Base-by-base conservation (phyloP, 2,329 filamentous ascomycete species). In the Hymenoscyphus linearis region DNA sequence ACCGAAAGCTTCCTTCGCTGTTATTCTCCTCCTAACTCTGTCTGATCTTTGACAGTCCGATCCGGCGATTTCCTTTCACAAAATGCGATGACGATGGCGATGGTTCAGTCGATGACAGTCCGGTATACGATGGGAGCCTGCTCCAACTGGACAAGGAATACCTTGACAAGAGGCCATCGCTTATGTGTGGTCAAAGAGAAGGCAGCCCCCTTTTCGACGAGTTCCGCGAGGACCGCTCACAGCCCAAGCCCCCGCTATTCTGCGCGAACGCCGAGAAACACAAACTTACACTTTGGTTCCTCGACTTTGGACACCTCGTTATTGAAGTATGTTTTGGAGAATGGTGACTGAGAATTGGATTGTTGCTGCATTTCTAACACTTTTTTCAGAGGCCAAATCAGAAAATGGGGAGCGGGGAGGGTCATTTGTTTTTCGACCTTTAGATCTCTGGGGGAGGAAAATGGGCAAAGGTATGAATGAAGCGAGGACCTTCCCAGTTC, bases 1-100 rank as follows among this genome's bases (percentile, higher is more conserved):
- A n/a, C n/a, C n/a, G n/a, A n/a, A n/a, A n/a, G n/a, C n/a, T 50
- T 35, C 14, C n/a, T 18, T 18, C 18, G 22, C 34, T 22, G 22
- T 26, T 27, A n/a, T 4, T 10, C 18, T 56, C n/a, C 4, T n/a
- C n/a, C 35, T 2, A 53, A 18, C 13, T 53, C 50, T 4, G 31
- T 9, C 31, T 37, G 35, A 36, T 25, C 6, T 25, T 26, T 34
- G 27, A 55, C 54, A 27, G 35, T 18, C 55, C 3, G 26, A 18
- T 44, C n/a, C 13, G 12, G 14, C 14, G 13, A 16, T 16, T 37
- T n/a, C 16, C 40, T 12, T 22, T 50, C 10, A 18, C 44, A 59
- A 59, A 59, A 59, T 59, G 57, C 57, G 34, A 59, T 59, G 44
- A 47, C 35, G 50, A 59, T 55, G 44, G 57, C 35, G 50, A 59